Base-by-base conservation (phyloP, 1,284 basidiomycete species). In the Blastosporella zonata region DNA sequence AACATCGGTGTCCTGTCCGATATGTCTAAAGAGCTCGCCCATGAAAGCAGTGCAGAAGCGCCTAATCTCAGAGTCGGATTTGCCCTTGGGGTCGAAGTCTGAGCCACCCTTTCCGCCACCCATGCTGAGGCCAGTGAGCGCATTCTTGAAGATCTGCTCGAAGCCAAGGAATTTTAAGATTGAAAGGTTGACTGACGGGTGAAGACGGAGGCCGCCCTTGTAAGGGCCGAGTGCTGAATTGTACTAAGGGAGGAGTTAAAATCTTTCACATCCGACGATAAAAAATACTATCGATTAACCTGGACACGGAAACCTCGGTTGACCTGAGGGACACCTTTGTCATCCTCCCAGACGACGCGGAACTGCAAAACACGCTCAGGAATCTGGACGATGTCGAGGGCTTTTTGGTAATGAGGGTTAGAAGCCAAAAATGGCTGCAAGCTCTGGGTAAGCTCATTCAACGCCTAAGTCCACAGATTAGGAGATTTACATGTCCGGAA, bases 121-220 rank as follows among this genome's bases (percentile, higher is more conserved):
- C 80, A 90, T 88, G 68, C 73, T 79, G 54, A 90, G 73, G 41
- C 87, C 87, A 22, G 88, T 90, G 25, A 91, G 75, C 31, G 88
- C 87, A 68, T 91, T 91, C 72, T 90, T 90, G 80, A 90, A 90
- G 59, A 82, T 86, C 56, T 75, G 73, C 71, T 91, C 88, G 66
- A 90, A 88, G 47, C 87, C 88, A 57, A 90, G 79, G 82, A 91
- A 91, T 68, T 90, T 90, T 69, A 91, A 79, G 68, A 91, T 88
- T 57, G 84, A 87, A 35, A 91, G 78, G 74, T 90, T 90, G 69
- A 91, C 88, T 48, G 83, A 81, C 54, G 86, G 85, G 75, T 90
- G 87, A 51, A 91, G 78, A 59, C 88, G 82, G 57, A 90, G 80
- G 67, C 87, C 87, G 59, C 88, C 88, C 70, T 90, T 90, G 81